Percentiles rank a stretch among this genome's conserved stretches.
phyloP scores from a whole-genome alignment of 352 stramenopile species.

The Phytophthora palmivora region DNA sequence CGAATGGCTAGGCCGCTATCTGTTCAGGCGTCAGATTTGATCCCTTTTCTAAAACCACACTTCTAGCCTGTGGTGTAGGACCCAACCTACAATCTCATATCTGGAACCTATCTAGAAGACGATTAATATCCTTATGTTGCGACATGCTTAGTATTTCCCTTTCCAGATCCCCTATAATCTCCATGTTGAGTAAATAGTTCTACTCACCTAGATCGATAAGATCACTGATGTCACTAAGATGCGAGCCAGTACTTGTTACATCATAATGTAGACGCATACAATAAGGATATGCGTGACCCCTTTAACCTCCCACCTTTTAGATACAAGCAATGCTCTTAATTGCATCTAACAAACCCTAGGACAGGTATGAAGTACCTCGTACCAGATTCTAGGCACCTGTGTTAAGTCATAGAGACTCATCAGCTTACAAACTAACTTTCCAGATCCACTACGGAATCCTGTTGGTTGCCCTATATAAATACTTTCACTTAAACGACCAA shows the following conservation, averaged over 20 bases:
- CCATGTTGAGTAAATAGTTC: not conserved
- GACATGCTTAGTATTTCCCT: slow-evolving; percentile 1
- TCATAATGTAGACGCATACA: too few species aligned
- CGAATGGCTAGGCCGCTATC: too few species aligned
- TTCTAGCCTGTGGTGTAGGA: too few species aligned
- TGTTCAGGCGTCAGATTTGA: too few species aligned
- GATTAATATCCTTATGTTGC: slow-evolving; percentile 12
- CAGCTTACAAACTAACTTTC: slow-evolving; percentile 9
- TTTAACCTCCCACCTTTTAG: too few species aligned
- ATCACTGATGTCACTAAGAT: slow-evolving; percentile 2
- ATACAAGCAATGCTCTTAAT: too few species aligned
- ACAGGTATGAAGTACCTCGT: too few species aligned
- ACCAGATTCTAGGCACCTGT: too few species aligned
- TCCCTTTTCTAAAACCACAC: too few species aligned
- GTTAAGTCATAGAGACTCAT: too few species aligned
- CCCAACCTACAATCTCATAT: slow-evolving; percentile 11
- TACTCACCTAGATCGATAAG: not conserved
- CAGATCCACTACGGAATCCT: slow-evolving; percentile 10
- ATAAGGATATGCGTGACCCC: too few species aligned
- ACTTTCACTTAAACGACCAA: not conserved
- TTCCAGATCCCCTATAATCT: slow-evolving; percentile 1
- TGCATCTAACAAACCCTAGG: too few species aligned
- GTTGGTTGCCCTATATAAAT: slow-evolving; percentile 21
- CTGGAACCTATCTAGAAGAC: slow-evolving; percentile 8
- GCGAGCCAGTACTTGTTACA: slow-evolving; percentile 7